Base-by-base conservation (phyloP, 1,284 basidiomycete species). In the Tilletiaria anomala region DNA sequence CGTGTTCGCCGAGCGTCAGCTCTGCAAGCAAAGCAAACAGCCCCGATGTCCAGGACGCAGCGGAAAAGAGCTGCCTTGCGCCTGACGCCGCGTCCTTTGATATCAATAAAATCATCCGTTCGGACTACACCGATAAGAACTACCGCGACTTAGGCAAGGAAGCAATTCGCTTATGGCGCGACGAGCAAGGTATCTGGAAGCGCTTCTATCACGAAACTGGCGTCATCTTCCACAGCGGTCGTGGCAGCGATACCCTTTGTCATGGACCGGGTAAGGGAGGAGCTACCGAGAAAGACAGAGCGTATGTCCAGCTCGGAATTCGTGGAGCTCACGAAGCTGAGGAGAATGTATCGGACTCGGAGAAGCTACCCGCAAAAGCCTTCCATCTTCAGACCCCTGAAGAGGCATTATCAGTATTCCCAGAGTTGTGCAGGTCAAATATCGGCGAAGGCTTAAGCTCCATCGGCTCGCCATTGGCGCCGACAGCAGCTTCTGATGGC, bases 91-190 rank as follows among this genome's bases (percentile, higher is more conserved):
- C 84, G 0, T 82, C 80, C 44, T 79, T 79, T 34, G 86, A 89
- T 65, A 71, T 87, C 40, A 89, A 88, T 68, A 81, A 84, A 69
- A 76, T 83, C 76, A 54, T 68, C n/a, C 58, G 68, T 21, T 64
- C 58, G 34, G 70, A 71, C 42, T 70, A 70, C 42, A 42, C 48
- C 10, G 26, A 29, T n/a, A n/a, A 29, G 10, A 29, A 29, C 26
- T 89, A 88, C 58, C 67, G 80, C 12, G 69, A 70, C 20, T 69
- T 89, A 1, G 81, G 81, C 0, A 75, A 76, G 36, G 77, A 82
- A 47, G 80, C 83, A 3, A 82, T 88, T 45, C 55, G 67, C 3
- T 68, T 70, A 2, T 88, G 84, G 84, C 80, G 77, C 48, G 66
- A 69, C 1, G 29, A 39, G 17, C 47, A 45, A 0, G 11, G 56